A percentile compares a stretch with the other conserved stretches of the same genome.
These are phyloP conservation scores for Termitomyces sp. DNA, from an alignment of 768 basidiomycete species.

Conservation along the genomic window DNA sequence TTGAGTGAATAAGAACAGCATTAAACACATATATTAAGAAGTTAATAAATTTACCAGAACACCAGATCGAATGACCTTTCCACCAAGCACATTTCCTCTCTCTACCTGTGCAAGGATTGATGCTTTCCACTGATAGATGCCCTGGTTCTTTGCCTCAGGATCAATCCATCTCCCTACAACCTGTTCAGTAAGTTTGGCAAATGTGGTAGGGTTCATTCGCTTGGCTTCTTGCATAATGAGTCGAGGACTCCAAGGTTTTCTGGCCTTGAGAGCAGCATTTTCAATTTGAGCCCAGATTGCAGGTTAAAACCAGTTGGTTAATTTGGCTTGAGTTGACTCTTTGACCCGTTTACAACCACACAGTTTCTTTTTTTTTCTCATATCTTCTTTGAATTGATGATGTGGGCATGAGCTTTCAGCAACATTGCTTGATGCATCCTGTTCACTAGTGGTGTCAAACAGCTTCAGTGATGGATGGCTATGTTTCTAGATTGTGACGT, in stretches of 20 bases:
- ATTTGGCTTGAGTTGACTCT: background rate
- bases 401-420: conserved; percentile 9
- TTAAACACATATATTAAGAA: background rate
- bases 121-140: background rate
- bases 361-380: conserved; percentile 2
- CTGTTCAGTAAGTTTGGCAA: conserved; percentile 1
- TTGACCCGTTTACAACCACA: conserved; percentile 3
- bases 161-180: conserved; percentile 1
- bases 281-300: conserved; percentile 7
- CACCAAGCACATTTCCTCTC: background rate
- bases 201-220: conserved; percentile 8
- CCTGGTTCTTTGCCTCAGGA: background rate
- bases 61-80: conserved; percentile 12
- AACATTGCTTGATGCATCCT: conserved; percentile 4
- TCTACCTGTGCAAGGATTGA: background rate
- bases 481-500: background rate
- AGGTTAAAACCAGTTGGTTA: conserved; percentile 12
- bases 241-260: conserved; percentile 15
- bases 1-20: background rate
- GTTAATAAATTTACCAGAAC: conserved; percentile 13
- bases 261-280: conserved; percentile 8
- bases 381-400: background rate
- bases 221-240: conserved; percentile 13
- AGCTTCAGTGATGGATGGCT: background rate
- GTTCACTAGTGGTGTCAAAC: background rate